Percentiles rank a stretch among this genome's conserved stretches.
These are phyloP conservation scores for Filobasidium uniguttulatum DNA, from an alignment of 1,284 basidiomycete genomes.

Conservation along the genomic window DNA sequence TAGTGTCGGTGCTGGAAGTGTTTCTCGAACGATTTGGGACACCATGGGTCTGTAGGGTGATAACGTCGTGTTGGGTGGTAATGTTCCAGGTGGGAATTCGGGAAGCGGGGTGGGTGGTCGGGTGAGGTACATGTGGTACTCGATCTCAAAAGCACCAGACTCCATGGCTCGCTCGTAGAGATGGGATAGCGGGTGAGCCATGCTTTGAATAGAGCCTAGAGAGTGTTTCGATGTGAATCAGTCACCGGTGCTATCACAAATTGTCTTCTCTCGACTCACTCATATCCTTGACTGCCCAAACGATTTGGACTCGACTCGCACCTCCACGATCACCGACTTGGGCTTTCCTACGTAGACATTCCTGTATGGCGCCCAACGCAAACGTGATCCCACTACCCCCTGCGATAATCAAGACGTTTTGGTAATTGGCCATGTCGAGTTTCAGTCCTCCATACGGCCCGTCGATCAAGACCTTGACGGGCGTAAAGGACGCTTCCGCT, in stretches of 20 bases:
- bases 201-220: conserved; percentile 23
- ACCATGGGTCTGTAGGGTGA: conserved; percentile 26
- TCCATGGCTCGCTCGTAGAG: conserved; percentile 17
- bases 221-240: not conserved
- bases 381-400: conserved; percentile 34
- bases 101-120: conserved; percentile 23
- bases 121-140: conserved; percentile 27
- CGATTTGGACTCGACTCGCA: conserved; percentile 21
- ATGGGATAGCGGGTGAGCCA: conserved; percentile 24
- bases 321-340: conserved; percentile 3
- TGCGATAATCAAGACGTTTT: conserved; percentile 26
- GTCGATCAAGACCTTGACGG: conserved; percentile 27
- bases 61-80: conserved; percentile 20
- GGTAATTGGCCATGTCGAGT: conserved; percentile 23
- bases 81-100: conserved; percentile 10
- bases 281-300: conserved; percentile 29
- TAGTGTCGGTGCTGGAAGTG: conserved; percentile 17
- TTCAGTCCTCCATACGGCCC: conserved; percentile 34
- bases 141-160: conserved; percentile 16
- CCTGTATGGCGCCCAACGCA: conserved; percentile 30
- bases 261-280: conserved; percentile 19
- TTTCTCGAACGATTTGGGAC: conserved; percentile 24
- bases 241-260: not conserved
- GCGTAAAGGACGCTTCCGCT: not conserved
- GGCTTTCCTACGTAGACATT: conserved; percentile 19